phyloP scores from a whole-genome alignment of 2,329 filamentous ascomycete genomes.

The Monosporascus sp. region DNA sequence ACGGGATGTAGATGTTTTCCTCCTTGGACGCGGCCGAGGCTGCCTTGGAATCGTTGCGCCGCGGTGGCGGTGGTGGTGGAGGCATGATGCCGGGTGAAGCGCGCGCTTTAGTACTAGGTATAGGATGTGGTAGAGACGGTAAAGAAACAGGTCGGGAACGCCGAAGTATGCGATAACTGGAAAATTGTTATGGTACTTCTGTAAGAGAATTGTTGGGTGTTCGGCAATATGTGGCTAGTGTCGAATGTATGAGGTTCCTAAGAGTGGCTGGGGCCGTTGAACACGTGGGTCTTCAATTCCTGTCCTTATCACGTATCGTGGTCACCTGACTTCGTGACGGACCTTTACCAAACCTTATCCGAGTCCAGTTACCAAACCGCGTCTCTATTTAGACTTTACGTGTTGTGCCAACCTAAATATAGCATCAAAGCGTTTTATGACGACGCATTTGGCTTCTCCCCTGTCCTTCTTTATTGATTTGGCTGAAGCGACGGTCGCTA shows the following conservation, averaged over 20 bases:
- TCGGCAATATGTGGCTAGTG: no score
- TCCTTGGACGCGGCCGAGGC: constrained; percentile 60
- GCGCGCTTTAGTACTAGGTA: no score
- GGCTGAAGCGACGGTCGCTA: neutral
- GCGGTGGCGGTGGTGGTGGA: constrained; percentile 34
- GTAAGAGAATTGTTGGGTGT: no score
- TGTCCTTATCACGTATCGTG: neutral
- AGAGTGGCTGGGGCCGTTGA: no score
- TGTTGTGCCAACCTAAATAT: neutral
- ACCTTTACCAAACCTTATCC: neutral
- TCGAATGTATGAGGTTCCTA: no score
- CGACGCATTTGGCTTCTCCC: no score
- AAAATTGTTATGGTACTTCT: no score
- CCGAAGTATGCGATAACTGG: no score
- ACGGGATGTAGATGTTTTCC: constrained; percentile 96
- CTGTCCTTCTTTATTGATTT: neutral
- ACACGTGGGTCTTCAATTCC: neutral
- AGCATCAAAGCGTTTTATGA: no score
- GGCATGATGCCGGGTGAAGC: constrained; percentile 29
- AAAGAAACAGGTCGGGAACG: no score
- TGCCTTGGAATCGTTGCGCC: constrained; percentile 24
- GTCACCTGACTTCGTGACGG: neutral
- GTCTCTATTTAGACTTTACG: neutral
- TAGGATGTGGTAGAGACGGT: no score
- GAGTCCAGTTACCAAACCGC: neutral